Percentiles rank a stretch among this genome's conserved stretches.
Conservation (phyloP, 164 flowering plant species). For the Amborella trichopoda region DNA sequence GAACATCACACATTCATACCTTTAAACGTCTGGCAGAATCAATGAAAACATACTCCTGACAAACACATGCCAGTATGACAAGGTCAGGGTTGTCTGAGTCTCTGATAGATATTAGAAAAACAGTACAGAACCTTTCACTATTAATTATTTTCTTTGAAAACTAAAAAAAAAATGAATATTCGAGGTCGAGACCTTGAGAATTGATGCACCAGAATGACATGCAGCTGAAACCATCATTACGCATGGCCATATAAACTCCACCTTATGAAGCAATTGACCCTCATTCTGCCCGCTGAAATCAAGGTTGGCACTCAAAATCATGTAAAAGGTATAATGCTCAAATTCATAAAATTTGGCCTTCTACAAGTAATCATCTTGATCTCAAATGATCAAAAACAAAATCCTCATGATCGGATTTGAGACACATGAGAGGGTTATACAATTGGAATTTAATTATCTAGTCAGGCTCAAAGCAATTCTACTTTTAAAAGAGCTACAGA, state of each 20-base stretch:
- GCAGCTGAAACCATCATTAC: conserved; percentile 76
- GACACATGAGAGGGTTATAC: too few relatives aligned
- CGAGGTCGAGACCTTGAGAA: conserved; percentile 50
- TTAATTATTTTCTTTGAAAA: neutral
- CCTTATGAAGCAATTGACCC: conserved; percentile 42
- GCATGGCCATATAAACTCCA: conserved; percentile 64
- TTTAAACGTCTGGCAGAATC: conserved; percentile 22
- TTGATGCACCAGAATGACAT: conserved; percentile 81
- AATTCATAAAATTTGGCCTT: too few relatives aligned
- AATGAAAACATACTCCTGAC: conserved; percentile 29
- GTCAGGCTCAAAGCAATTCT: too few relatives aligned
- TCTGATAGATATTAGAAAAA: neutral
- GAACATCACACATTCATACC: conserved; percentile 16
- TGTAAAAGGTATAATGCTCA: too few relatives aligned
- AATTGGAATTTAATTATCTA: too few relatives aligned
- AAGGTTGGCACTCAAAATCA: too few relatives aligned
- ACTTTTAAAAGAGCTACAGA: too few relatives aligned
- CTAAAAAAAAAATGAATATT: neutral
- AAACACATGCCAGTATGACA: neutral
- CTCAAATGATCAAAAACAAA: too few relatives aligned
- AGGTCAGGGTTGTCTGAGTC: conserved; percentile 2
- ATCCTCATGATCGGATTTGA: too few relatives aligned
- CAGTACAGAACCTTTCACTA: neutral
- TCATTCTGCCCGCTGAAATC: conserved; percentile 53
- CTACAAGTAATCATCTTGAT: too few relatives aligned